Percentiles rank a stretch among this genome's conserved stretches.
Evolutionary conservation across 2,329 filamentous ascomycete genomes (phyloP).

Genomic region (Coniochaeta sp.): DNA sequence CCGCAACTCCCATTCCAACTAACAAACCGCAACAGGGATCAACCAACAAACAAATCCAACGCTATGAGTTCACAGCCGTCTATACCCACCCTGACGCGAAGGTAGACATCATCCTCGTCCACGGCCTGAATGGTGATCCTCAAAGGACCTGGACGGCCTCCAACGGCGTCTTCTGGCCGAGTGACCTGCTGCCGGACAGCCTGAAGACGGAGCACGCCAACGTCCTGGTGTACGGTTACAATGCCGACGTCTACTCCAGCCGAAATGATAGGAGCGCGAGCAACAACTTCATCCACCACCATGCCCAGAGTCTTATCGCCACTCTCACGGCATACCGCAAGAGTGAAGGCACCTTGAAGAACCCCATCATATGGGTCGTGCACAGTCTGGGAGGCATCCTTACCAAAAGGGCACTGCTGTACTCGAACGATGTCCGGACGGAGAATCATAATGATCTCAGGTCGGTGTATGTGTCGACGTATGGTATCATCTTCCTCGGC

Average conservation of each 20-base stretch:
- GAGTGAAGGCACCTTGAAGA: slow-evolving; percentile 45
- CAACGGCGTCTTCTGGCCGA: slow-evolving; percentile 61
- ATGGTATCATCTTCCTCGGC: slow-evolving; percentile 68
- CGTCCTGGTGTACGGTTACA: slow-evolving; percentile 67
- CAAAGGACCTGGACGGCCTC: slow-evolving; percentile 54
- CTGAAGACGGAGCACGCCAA: slow-evolving; percentile 52
- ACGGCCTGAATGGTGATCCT: slow-evolving; percentile 62
- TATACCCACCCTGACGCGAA: slow-evolving; percentile 52
- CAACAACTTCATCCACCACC: slow-evolving; percentile 61
- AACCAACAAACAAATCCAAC: slow-evolving; percentile 41
- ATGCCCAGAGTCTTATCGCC: slow-evolving; percentile 62
- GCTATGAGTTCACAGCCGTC: slow-evolving; percentile 53
- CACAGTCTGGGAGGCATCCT: slow-evolving; percentile 70
- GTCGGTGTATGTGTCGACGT: slow-evolving; percentile 68
- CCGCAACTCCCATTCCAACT: slow-evolving; percentile 2
- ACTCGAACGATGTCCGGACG: slow-evolving; percentile 54
- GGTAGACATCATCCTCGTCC: slow-evolving; percentile 62
- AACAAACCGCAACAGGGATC: slow-evolving; percentile 30
- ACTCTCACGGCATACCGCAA: slow-evolving; percentile 57
- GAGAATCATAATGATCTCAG: slow-evolving; percentile 57
- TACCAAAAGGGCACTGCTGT: slow-evolving; percentile 62
- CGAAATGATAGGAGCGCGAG: slow-evolving; percentile 46
- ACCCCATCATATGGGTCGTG: slow-evolving; percentile 69
- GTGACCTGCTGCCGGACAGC: slow-evolving; percentile 56
- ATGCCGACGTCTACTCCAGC: slow-evolving; percentile 54